A percentile compares a stretch with the other conserved stretches of the same genome.
Conservation (phyloP, 2,329 filamentous ascomycete species). For the Septoria petroselini region DNA sequence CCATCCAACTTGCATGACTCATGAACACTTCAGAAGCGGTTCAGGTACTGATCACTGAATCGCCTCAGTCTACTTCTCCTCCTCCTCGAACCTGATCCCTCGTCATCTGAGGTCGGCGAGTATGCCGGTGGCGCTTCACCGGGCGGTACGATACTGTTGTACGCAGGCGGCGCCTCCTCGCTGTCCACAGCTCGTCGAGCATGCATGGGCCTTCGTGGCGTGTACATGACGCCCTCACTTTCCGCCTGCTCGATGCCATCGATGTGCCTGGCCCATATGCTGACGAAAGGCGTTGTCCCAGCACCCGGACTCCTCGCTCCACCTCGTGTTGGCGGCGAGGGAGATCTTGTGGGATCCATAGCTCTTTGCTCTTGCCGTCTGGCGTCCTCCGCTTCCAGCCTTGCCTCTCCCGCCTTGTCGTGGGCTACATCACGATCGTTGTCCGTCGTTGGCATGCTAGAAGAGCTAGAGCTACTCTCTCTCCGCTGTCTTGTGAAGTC, state of each 20-base stretch:
- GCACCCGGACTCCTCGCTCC: conserved; percentile 2
- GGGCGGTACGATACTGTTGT: conserved; percentile 31
- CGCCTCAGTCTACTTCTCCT: conserved; percentile 16
- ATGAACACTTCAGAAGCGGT: conserved; percentile 3
- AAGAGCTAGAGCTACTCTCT: conserved; percentile 29
- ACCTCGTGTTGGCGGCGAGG: conserved; percentile 9
- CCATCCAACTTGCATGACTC: background rate
- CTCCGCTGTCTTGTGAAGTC: conserved; percentile 32
- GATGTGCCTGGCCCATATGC: conserved; percentile 34
- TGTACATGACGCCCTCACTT: conserved; percentile 20
- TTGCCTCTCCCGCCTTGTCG: conserved; percentile 35
- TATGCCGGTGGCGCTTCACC: conserved; percentile 36
- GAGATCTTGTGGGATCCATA: conserved; percentile 14
- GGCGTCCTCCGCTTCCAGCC: conserved; percentile 31
- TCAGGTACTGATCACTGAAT: conserved; percentile 17
- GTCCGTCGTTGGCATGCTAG: conserved; percentile 15
- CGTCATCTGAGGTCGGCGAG: conserved; percentile 32
- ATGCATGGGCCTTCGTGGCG: conserved; percentile 26
- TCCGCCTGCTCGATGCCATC: conserved; percentile 25
- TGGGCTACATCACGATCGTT: conserved; percentile 25
- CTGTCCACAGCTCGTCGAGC: conserved; percentile 29
- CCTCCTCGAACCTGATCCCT: conserved; percentile 17
- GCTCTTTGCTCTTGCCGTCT: conserved; percentile 22
- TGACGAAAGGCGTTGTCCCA: conserved; percentile 32
- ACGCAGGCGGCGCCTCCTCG: conserved; percentile 33